phyloP scores from a whole-genome alignment of 1,139 yeast genomes.

The Geotrichum siamense region DNA sequence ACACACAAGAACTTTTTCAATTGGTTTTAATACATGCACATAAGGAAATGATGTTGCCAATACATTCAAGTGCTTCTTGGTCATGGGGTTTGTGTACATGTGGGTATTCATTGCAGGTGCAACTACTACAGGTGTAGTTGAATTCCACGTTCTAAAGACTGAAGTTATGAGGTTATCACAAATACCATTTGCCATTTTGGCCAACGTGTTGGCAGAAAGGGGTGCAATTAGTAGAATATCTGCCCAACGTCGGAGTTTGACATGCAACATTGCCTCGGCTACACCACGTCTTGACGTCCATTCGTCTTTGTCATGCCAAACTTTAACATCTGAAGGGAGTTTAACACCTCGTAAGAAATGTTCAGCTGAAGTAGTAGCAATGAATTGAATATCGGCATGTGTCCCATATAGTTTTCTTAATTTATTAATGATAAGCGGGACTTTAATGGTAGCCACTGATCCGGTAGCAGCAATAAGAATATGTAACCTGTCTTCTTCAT shows the following conservation, averaged over 20 bases:
- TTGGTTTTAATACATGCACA: slow-evolving; percentile 81
- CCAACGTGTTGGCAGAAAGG: slow-evolving; percentile 84
- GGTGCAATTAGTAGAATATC: slow-evolving; percentile 89
- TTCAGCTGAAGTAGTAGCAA: slow-evolving; percentile 75
- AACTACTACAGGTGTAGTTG: slow-evolving; percentile 68
- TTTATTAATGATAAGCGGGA: slow-evolving; percentile 78
- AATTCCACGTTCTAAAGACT: slow-evolving; percentile 88
- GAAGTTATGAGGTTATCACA: slow-evolving; percentile 82
- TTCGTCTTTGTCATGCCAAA: slow-evolving; percentile 93
- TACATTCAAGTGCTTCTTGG: slow-evolving; percentile 67
- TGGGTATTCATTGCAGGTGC: slow-evolving; percentile 98
- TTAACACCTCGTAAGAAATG: slow-evolving; percentile 74
- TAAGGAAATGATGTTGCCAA: slow-evolving; percentile 57
- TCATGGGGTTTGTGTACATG: slow-evolving; percentile 91
- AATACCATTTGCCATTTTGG: slow-evolving; percentile 84
- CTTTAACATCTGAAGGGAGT: slow-evolving; percentile 72
- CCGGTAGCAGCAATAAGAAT: slow-evolving; percentile 90
- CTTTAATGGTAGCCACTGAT: slow-evolving; percentile 90
- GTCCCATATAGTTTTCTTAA: slow-evolving; percentile 69
- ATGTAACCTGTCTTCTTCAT: slow-evolving; percentile 50
- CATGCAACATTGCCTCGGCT: slow-evolving; percentile 71
- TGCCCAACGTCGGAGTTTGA: slow-evolving; percentile 91
- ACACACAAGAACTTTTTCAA: slow-evolving; percentile 86
- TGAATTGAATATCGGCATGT: slow-evolving; percentile 68
- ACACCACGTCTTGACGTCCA: slow-evolving; percentile 53